Evolutionary conservation across 2,329 filamentous ascomycete species (phyloP).

Genomic region (Pseudogymnoascus destructans): DNA sequence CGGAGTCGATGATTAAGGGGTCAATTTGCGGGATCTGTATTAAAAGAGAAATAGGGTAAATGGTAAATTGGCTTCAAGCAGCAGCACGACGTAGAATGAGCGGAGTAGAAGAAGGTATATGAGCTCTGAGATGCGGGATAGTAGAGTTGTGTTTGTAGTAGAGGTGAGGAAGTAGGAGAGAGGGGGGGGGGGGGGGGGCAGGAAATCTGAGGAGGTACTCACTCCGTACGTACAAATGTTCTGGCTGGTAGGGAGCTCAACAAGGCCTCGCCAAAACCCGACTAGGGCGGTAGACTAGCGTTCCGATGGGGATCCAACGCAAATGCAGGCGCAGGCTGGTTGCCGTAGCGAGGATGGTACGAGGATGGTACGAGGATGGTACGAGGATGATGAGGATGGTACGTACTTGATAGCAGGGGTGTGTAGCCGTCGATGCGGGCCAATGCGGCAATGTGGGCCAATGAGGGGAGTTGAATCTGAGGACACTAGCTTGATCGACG

Average conservation of each 20-base stretch:
- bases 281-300: not conserved
- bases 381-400: not conserved
- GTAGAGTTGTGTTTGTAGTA: not conserved
- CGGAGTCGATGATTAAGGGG: conserved; percentile 2
- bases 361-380: no score
- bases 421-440: not conserved
- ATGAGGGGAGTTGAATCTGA: not conserved
- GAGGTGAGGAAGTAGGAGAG: not conserved
- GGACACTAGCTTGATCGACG: not conserved
- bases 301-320: conserved; percentile 8
- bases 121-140: not conserved
- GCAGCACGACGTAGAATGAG: conserved; percentile 2
- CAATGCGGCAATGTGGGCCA: not conserved
- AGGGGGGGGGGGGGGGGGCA: not conserved
- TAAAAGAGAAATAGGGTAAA: conserved; percentile 7
- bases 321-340: not conserved
- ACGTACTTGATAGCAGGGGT: not conserved
- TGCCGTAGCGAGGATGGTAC: not conserved
- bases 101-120: conserved; percentile 5
- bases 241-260: not conserved
- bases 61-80: conserved; percentile 1
- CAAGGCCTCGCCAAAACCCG: conserved; percentile 1
- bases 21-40: not conserved
- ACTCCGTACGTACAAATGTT: not conserved
- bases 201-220: not conserved